These are phyloP conservation scores for Hypomontagnella submonticulosa DNA, from an alignment of 495 filamentous ascomycete species.

Conservation along the genomic window DNA sequence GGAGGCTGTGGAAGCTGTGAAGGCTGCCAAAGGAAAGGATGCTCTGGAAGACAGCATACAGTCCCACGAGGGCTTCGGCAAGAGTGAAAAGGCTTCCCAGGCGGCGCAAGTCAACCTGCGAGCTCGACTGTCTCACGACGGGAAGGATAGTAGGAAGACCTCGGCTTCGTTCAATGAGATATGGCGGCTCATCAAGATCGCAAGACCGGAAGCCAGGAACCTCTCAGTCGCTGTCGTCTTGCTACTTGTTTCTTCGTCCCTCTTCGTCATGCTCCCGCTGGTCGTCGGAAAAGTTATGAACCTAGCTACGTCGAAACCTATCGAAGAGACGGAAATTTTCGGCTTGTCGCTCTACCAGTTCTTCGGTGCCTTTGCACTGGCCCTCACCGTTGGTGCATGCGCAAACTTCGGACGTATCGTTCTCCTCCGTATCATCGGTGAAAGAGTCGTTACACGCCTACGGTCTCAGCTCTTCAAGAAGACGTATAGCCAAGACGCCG, in stretches of 20 bases:
- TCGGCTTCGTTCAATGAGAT: slow-evolving; percentile 76
- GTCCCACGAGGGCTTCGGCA: slow-evolving; percentile 37
- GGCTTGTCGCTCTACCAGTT: slow-evolving; percentile 80
- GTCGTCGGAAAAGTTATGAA: slow-evolving; percentile 97
- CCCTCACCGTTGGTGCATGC: slow-evolving; percentile 77
- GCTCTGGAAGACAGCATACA: slow-evolving; percentile 13
- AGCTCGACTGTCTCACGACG: slow-evolving; percentile 85
- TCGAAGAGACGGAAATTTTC: slow-evolving; percentile 69
- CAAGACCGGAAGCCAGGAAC: slow-evolving; percentile 80
- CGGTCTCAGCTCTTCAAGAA: slow-evolving; percentile 88
- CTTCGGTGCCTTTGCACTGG: slow-evolving; percentile 75
- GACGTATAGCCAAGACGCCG: slow-evolving; percentile 94
- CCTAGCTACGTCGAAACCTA: slow-evolving; percentile 72
- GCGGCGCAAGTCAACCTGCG: slow-evolving; percentile 91
- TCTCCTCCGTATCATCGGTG: slow-evolving; percentile 92
- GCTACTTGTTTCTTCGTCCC: slow-evolving; percentile 84
- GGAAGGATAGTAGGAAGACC: slow-evolving; percentile 65
- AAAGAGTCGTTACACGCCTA: slow-evolving; percentile 89
- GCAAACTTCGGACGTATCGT: slow-evolving; percentile 96
- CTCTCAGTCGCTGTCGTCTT: slow-evolving; percentile 84
- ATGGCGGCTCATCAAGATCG: slow-evolving; percentile 89
- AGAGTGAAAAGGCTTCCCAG: slow-evolving; percentile 78
- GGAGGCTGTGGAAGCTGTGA: slow-evolving; percentile 13
- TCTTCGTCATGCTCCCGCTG: slow-evolving; percentile 95
- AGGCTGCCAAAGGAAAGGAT: neutral